Base-by-base conservation (phyloP, 257 asterid genomes). In the Nicotiana attenuata region DNA sequence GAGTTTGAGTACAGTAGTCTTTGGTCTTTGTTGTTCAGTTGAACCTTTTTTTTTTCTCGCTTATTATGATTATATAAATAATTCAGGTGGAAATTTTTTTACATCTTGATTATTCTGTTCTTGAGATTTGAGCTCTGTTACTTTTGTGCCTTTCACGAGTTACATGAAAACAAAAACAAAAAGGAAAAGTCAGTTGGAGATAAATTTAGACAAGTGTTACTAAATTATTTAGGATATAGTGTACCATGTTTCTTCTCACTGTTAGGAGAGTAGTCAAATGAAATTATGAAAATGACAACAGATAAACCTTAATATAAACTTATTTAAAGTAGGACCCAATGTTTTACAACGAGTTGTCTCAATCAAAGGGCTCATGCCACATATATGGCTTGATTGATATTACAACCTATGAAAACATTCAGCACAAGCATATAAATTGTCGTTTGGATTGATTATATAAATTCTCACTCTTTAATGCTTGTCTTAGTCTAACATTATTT, bases 131-230 rank as follows among this genome's bases (percentile, higher is more conserved):
- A 41, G 59, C 33, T n/a, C 3, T 38, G 13, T 3, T 45, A 71
- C 78, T 22, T 71, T 22, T 22, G 77, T 71, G 60, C 10, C 56
- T 71, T 71, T 71, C 79, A 73, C 79, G 79, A 73, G 63, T 50
- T 73, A 15, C 41, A 17, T 73, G 52, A 73, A 73, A 73, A 73
- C 79, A 73, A 73, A 73, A 73, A 73, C 79, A 73, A 50, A 50
- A 73, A 24, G 79, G 41, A 22, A 15, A 50, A 73, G 79, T 73
- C 24, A 73, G 17, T 50, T 47, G 15, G 9, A 47, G 61, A 47
- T 45, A 73, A 47, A 47, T 47, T 71, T 47, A 45, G 59, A 14
- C 5, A 29, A 47, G 61, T 22, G 8, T 59, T 73, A 7, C 24
- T 15, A 24, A 73, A 47, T 73, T 6, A 73, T 50, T 47, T 73